Evolutionary conservation across 2,329 filamentous ascomycete species (phyloP), one percentile per base, ranked within the genome.

Genomic region (Diplodia intermedia): DNA sequence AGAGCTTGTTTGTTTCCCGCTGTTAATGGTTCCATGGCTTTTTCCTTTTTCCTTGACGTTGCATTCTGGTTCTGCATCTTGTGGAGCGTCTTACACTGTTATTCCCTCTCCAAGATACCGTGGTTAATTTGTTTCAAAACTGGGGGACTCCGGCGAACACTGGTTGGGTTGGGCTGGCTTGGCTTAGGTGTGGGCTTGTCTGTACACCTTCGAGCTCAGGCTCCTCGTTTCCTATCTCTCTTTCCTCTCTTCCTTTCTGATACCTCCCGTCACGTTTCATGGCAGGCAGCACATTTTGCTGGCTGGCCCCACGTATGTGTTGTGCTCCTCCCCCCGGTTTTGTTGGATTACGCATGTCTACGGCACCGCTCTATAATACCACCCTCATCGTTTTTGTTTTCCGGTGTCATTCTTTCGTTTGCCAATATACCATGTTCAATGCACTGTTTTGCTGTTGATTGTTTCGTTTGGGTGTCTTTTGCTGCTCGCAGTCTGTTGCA

Each of bases 351-450:
- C 47, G 65, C 55, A 60, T 57, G 54, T 60, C 62, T 67, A 49
- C 55, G 56, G 57, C 49, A 53, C 56, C 47, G n/a, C 60, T 63
- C 57, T 55, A 63, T 68, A 68, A 68, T 68, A 68, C 65, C 55
- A 53, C 43, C 43, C 65, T 60, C 55, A 31, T 53, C 47, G 23
- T 62, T 67, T 47, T 63, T 47, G 40, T 68, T 50, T 63, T 26
- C 50, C 53, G 66, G 66, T 68, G 66, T 68, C 66, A 66, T 66
- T 66, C 65, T 57, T 57, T 66, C 40, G 14, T 54, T 54, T 53
- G n/a, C 54, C 56, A 50, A 68, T 68, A 68, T 68, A 68, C 66
- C 66, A 66, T 66, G 65, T 66, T 66, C 65, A 43, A 67, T 54
- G 54, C 33, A 15, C 23, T 47, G 20, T 15, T 23, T 52, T 60